Evolutionary conservation across 2,329 filamentous ascomycete genomes (phyloP).

Genomic region (Sporothrix protearum): DNA sequence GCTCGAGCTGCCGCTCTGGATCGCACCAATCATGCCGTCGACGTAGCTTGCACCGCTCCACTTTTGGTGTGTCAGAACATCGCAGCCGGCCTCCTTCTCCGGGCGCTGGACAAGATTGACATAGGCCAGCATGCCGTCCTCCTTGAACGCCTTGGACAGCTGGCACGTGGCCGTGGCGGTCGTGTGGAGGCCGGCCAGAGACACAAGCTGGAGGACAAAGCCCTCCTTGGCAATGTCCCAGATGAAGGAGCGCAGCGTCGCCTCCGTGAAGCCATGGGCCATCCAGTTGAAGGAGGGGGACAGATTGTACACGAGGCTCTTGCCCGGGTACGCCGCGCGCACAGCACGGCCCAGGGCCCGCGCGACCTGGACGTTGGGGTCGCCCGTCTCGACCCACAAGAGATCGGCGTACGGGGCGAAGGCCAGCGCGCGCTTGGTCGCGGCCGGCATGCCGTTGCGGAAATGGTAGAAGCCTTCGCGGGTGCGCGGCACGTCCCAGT

Average conservation of each 20-base stretch:
- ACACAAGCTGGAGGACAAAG: slow-evolving; percentile 66
- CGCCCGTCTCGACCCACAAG: slow-evolving; percentile 94
- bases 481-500: slow-evolving; percentile 87
- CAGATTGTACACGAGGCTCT: slow-evolving; percentile 94
- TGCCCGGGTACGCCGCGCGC: slow-evolving; percentile 64
- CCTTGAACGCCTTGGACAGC: slow-evolving; percentile 76
- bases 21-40: slow-evolving; percentile 83
- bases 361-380: slow-evolving; percentile 77
- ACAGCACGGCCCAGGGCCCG: slow-evolving; percentile 73
- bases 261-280: slow-evolving; percentile 83
- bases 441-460: slow-evolving; percentile 74
- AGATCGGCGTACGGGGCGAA: slow-evolving; percentile 93
- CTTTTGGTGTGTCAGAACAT: slow-evolving; percentile 94
- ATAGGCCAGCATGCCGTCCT: slow-evolving; percentile 93
- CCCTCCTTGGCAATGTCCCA: slow-evolving; percentile 94
- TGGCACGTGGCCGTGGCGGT: slow-evolving; percentile 65
- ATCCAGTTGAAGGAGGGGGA: slow-evolving; percentile 99
- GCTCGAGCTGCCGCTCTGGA: slow-evolving; percentile 85
- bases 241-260: slow-evolving; percentile 82
- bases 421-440: slow-evolving; percentile 87
- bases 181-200: slow-evolving; percentile 63
- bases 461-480: slow-evolving; percentile 94
- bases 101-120: slow-evolving; percentile 86
- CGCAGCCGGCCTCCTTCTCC: slow-evolving; percentile 86
- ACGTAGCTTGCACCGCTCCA: slow-evolving; percentile 70